phyloP scores from a whole-genome alignment of 208 protist species.

The Lotmaria passim region DNA sequence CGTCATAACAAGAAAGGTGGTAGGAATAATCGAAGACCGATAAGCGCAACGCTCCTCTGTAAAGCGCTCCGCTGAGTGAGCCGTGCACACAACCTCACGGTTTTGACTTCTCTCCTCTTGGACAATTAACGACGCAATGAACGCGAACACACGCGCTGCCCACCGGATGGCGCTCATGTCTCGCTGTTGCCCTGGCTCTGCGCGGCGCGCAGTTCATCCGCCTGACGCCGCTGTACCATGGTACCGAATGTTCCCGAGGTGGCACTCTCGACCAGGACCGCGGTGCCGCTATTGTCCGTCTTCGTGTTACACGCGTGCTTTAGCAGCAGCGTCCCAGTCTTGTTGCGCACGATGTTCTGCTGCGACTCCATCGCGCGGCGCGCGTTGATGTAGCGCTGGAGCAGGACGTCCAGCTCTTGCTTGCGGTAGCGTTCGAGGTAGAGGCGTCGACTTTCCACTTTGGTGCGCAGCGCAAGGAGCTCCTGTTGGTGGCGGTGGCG shows the following conservation, averaged over 20 bases:
- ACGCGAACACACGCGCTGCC: background rate
- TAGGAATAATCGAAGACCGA: no score
- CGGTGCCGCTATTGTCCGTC: slow-evolving; percentile 77
- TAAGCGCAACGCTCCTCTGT: no score
- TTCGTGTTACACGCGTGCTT: slow-evolving; percentile 89
- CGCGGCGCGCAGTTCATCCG: slow-evolving; percentile 33
- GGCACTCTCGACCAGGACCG: slow-evolving; percentile 74
- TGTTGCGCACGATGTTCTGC: slow-evolving; percentile 89
- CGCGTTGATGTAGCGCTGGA: slow-evolving; percentile 90
- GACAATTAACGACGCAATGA: no score
- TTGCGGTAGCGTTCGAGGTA: slow-evolving; percentile 83
- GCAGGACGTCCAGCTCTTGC: slow-evolving; percentile 85
- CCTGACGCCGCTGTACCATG: slow-evolving; percentile 61
- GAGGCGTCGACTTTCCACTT: slow-evolving; percentile 71
- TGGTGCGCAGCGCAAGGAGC: slow-evolving; percentile 71
- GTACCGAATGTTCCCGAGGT: slow-evolving; percentile 78
- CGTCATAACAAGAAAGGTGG: no score
- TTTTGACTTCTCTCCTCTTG: no score
- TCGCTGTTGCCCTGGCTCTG: slow-evolving; percentile 6
- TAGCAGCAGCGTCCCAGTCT: slow-evolving; percentile 83
- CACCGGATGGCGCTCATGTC: background rate
- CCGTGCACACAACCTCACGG: no score
- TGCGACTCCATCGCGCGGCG: slow-evolving; percentile 83
- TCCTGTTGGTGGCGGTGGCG: slow-evolving; percentile 85
- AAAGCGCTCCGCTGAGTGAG: no score